phyloP scores from a whole-genome alignment of 257 asterid genomes.

The Dorcoceras hygrometricum region DNA sequence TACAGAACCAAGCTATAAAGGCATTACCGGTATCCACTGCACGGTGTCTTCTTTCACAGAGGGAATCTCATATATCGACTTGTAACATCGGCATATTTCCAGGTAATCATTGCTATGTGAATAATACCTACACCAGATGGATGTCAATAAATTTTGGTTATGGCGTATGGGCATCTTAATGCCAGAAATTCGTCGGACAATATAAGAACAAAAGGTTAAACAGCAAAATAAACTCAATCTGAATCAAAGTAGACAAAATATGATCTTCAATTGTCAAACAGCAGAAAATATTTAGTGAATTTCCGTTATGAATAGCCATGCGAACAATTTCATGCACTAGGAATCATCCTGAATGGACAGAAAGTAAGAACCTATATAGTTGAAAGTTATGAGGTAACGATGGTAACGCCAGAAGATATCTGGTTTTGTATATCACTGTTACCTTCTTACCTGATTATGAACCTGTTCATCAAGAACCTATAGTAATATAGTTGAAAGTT shows the following conservation, averaged over 20 bases:
- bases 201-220: neutral
- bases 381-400: neutral
- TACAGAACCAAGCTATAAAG: constrained; percentile 6
- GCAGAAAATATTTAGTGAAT: neutral
- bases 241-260: neutral
- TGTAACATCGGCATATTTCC: constrained; percentile 94
- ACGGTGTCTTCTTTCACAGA: constrained; percentile 76
- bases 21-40: constrained; percentile 82
- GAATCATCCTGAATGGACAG: neutral
- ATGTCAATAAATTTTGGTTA: constrained; percentile 1
- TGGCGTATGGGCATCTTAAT: neutral
- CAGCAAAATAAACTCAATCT: neutral
- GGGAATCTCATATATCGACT: constrained; percentile 91
- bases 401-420: too few relatives aligned
- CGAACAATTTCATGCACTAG: constrained; percentile 12
- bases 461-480: too few relatives aligned
- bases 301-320: constrained; percentile 2
- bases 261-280: neutral
- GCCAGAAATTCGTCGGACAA: neutral
- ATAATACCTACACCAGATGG: constrained; percentile 58
- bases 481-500: too few relatives aligned
- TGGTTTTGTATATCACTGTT: neutral
- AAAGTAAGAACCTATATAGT: neutral
- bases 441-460: neutral
- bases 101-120: constrained; percentile 84